Evolutionary conservation across 495 filamentous ascomycete genomes (phyloP), one percentile per base, ranked within the genome.

Genomic region (Penicillium daleae): DNA sequence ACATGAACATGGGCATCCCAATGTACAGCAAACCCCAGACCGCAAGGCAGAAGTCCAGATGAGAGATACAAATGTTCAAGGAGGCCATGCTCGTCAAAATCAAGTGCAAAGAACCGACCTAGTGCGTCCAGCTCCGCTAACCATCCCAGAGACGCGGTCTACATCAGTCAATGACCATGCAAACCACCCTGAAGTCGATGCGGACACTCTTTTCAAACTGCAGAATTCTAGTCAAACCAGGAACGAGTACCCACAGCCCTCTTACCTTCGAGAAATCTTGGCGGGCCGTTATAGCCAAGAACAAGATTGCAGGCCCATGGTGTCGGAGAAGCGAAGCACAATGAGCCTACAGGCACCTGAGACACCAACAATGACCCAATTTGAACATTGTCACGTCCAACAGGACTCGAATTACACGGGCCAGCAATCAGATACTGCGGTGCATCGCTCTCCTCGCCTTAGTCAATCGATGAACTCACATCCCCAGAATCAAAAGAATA

Each of bases 341-440:
- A 24, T 42, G 40, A 24, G 42, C 40, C 51, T 59, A 22, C 46
- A 56, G 21, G 51, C 62, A 15, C 27, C 56, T 37, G 56, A 53
- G 13, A 27, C 60, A 21, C 56, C 55, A 39, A 39, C 65, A 33
- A 64, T 24, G 42, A 37, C 55, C 21, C 57, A 64, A 32, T 27
- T 21, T 19, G 61, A 67, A 26, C 49, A 46, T 29, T 62, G 55
- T 26, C 46, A 62, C 42, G 40, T 65, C n/a, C 56, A 59, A 15
- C 50, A 46, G 27, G 57, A 42, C 40, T 37, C 62, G 1, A 35
- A 64, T 6, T 49, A 62, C 44, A 52, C 13, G 21, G 46, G n/a
- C 9, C 40, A 42, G 27, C 50, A 46, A 2, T 50, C 27, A 5
- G 56, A 62, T n/a, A 37, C 22, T 10, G 27, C 60, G n/a, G 22